Percentiles rank a stretch among this genome's conserved stretches.
These are phyloP conservation scores for Ephemerocybe angulata DNA, from an alignment of 768 basidiomycete genomes.

Conservation along the genomic window DNA sequence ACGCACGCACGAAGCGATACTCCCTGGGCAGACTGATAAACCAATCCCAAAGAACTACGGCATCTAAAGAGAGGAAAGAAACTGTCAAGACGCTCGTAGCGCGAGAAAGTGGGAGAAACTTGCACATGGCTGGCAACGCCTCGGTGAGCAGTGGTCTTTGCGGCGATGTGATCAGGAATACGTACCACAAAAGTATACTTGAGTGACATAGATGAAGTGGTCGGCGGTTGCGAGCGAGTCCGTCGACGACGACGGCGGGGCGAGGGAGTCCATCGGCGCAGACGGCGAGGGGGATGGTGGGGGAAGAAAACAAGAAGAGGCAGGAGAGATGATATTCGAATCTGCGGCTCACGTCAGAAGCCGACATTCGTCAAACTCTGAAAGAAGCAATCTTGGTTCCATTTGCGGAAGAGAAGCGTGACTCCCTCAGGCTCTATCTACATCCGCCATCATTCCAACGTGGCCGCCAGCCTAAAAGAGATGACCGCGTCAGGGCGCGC, in stretches of 20 bases:
- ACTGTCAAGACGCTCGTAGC: slow-evolving; percentile 25
- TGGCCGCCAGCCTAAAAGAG: no score
- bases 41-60: slow-evolving; percentile 85
- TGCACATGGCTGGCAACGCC: slow-evolving; percentile 64
- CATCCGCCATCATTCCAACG: no score
- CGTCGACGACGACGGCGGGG: slow-evolving; percentile 10
- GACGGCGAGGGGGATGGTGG: slow-evolving; percentile 25
- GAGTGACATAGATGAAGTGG: slow-evolving; percentile 76
- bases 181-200: slow-evolving; percentile 85
- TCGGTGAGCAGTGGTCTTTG: slow-evolving; percentile 26
- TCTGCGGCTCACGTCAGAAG: slow-evolving; percentile 31
- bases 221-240: slow-evolving; percentile 56
- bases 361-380: slow-evolving; percentile 44
- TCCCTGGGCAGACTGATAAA: slow-evolving; percentile 73
- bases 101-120: slow-evolving; percentile 22
- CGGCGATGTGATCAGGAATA: slow-evolving; percentile 25
- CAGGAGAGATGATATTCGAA: slow-evolving; percentile 22
- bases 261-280: slow-evolving; percentile 25
- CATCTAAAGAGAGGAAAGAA: slow-evolving; percentile 46
- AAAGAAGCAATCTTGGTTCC: slow-evolving; percentile 40
- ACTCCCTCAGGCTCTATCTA: no score
- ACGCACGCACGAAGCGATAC: slow-evolving; percentile 62
- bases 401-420: slow-evolving; percentile 29
- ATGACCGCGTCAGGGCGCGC: not conserved
- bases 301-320: slow-evolving; percentile 37